These are phyloP conservation scores for Fusarium sp. DNA, from an alignment of 2,329 filamentous ascomycete genomes.

Conservation along the genomic window DNA sequence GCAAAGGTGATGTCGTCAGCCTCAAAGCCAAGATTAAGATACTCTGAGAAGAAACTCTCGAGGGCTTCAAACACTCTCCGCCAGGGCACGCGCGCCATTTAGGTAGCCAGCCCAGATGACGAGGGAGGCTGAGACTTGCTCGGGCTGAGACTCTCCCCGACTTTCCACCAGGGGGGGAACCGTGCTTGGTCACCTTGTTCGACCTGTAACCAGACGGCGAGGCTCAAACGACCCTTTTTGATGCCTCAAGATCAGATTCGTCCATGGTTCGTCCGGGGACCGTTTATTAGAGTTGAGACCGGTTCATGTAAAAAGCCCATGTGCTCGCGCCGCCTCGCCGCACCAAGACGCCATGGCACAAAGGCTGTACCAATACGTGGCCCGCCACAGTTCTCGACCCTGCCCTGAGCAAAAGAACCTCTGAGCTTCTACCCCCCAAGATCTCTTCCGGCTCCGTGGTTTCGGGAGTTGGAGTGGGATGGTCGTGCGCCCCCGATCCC, in stretches of 20 bases:
- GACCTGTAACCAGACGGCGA: background rate
- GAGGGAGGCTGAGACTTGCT: conserved; percentile 3
- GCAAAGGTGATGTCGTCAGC: conserved; percentile 23
- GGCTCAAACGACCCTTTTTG: conserved; percentile 26
- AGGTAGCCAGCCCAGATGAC: background rate
- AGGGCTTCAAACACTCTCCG: background rate
- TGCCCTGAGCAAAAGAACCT: background rate
- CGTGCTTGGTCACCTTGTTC: background rate
- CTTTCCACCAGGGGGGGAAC: background rate
- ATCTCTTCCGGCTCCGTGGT: conserved; percentile 25
- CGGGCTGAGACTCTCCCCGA: background rate
- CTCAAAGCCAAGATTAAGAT: conserved; percentile 27
- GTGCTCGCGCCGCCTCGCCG: conserved; percentile 27
- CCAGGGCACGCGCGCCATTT: background rate
- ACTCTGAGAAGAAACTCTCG: background rate
- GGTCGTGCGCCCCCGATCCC: conserved; percentile 21
- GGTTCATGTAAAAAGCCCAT: conserved; percentile 22
- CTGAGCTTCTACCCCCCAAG: background rate
- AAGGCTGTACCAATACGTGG: conserved; percentile 14
- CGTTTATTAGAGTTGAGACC: conserved; percentile 39
- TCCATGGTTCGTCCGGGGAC: background rate
- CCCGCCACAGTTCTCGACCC: conserved; percentile 6
- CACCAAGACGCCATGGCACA: conserved; percentile 25
- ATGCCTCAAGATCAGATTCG: conserved; percentile 3
- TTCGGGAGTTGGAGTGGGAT: conserved; percentile 32